Evolutionary conservation across 1,284 basidiomycete species (phyloP).

Genomic region (Polyporus tsugae): DNA sequence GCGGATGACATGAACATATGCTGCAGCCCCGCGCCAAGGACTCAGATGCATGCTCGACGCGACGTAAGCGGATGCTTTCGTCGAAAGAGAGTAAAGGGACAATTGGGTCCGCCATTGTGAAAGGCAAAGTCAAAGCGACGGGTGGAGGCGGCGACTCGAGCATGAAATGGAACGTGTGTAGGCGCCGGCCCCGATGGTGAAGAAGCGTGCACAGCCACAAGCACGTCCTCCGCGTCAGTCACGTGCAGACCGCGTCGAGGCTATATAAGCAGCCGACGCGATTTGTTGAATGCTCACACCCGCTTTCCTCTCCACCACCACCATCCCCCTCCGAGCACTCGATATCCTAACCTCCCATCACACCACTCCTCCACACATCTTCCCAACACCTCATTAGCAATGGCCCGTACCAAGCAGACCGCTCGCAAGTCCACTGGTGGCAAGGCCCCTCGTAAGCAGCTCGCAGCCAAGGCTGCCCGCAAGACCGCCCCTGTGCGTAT

Average conservation of each 20-base stretch:
- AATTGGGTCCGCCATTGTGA: not conserved
- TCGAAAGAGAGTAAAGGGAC: not conserved
- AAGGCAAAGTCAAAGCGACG: not conserved
- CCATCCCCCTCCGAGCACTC: slow-evolving; percentile 8
- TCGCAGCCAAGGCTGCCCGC: slow-evolving; percentile 85
- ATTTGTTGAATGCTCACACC: slow-evolving; percentile 34
- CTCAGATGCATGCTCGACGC: not conserved
- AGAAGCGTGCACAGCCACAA: slow-evolving; percentile 35
- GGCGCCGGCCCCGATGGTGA: not conserved
- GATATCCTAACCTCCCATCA: slow-evolving; percentile 19
- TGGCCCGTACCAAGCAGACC: slow-evolving; percentile 81
- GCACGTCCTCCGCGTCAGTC: slow-evolving; percentile 34
- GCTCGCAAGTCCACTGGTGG: slow-evolving; percentile 89
- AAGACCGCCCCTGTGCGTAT: slow-evolving; percentile 62
- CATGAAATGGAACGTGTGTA: not conserved
- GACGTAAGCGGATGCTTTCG: not conserved
- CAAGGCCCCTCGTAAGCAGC: slow-evolving; percentile 91
- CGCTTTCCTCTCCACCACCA: slow-evolving; percentile 35
- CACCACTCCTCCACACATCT: slow-evolving; percentile 15
- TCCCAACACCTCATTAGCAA: slow-evolving; percentile 32
- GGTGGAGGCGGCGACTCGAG: too few relatives aligned
- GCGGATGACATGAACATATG: not conserved
- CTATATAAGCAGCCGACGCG: slow-evolving; percentile 38
- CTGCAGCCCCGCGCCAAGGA: not conserved
- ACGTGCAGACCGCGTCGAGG: slow-evolving; percentile 36